Evolutionary conservation across 208 protist species (phyloP), one percentile per base, ranked within the genome.

Genomic region (Crithidia expoeki): DNA sequence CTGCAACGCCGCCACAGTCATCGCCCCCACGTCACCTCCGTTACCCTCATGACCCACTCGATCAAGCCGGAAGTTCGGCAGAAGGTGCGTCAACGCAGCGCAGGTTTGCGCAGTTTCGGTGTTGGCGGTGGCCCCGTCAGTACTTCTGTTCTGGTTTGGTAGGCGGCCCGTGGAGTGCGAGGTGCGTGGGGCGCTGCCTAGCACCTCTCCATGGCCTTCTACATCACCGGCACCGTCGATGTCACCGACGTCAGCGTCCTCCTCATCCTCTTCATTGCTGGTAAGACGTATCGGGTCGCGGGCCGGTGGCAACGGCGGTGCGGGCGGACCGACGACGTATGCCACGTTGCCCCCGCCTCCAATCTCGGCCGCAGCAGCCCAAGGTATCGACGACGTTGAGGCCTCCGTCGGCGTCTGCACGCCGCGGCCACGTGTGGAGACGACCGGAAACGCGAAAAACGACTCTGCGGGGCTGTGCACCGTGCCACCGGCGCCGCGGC

Each of bases 51-150:
- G 33, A 7, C 25, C n/a, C 33, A 34, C 56, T 0, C 38, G 33
- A 34, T 27, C 56, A 2, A 62, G 25, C 12, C 33, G 56, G 23
- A 62, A 62, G 56, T 19, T 30, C 1, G 56, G 56, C 56, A 62
- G 38, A 21, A 25, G 23, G 36, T 46, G 56, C 34, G 55, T 46
- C 10, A 38, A 4, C 23, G 51, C 21, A 17, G 21, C 49, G 49
- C 21, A 25, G 49, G 16, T n/a, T n/a, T n/a, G n/a, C n/a, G n/a
- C n/a, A n/a, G n/a, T 47, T 9, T 5, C 16, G 9, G 5, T 17
- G 42, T 47, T 47, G 16, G 42, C n/a, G 47, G 2, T 12, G 28
- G 14, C 36, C 12, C 53, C 53, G 14, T 1, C 19, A n/a, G 6
- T 25, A 7, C 33, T 44, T 30, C 53, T 44, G 28, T 33, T 59